Percentiles rank a stretch among this genome's conserved stretches.
These are phyloP conservation scores for Asterochloris sp. DNA, from an alignment of 139 green algal species.

Conservation along the genomic window DNA sequence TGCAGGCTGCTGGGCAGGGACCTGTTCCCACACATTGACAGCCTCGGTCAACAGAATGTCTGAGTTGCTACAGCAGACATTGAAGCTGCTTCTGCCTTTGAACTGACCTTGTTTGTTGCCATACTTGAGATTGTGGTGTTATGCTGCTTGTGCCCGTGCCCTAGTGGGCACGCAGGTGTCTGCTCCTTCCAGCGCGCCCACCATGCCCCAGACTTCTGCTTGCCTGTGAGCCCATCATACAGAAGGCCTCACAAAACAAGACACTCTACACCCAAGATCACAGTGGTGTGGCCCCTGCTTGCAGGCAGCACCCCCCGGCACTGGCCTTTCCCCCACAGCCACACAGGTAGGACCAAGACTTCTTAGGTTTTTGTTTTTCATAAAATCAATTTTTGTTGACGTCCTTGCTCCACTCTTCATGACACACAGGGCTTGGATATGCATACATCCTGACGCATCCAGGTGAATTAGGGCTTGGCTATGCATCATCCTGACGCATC, in stretches of 20 bases:
- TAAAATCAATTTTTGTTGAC: no score
- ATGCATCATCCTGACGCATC: conserved; percentile 95
- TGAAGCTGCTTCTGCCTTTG: no score
- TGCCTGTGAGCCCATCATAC: not conserved
- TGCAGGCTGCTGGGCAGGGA: no score
- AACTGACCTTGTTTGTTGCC: no score
- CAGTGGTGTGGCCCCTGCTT: conserved; percentile 26
- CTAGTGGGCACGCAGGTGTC: not conserved
- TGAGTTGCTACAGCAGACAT: no score
- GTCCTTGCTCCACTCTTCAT: no score
- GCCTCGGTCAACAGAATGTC: no score
- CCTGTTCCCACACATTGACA: no score
- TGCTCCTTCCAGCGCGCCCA: not conserved
- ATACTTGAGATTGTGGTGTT: no score
- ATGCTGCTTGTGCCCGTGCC: not conserved
- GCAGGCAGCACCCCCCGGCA: conserved; percentile 65
- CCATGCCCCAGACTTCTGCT: not conserved
- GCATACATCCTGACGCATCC: conserved; percentile 96
- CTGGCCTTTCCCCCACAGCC: conserved; percentile 73
- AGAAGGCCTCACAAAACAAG: not conserved
- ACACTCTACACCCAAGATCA: not conserved
- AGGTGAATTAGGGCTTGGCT: conserved; percentile 72
- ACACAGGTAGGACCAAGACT: no score
- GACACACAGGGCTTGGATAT: conserved; percentile 85
- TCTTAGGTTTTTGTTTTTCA: no score